phyloP scores from a whole-genome alignment of 225 moss, liverwort and hornwort species.

The Bryoerythrophyllum caledonicum region DNA sequence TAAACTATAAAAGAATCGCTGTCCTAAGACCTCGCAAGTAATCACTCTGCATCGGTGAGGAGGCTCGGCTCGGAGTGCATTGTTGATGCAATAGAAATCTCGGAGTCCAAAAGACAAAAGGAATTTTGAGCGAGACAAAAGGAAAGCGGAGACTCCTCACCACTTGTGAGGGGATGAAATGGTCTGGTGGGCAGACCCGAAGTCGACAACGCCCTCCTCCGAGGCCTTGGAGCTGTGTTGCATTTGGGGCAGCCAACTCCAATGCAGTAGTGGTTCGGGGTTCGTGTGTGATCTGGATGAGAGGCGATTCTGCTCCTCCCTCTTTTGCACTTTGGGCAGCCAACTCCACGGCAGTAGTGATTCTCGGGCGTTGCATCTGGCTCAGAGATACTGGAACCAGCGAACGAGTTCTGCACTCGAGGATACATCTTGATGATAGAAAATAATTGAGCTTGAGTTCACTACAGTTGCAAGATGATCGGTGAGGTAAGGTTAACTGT shows the following conservation, averaged over 20 bases:
- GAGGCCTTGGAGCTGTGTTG: not conserved
- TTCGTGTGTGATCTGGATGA: not conserved
- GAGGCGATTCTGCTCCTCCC: not conserved
- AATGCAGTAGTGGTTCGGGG: slow-evolving; percentile 8
- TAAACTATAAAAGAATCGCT: not conserved
- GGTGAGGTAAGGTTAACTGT: not conserved
- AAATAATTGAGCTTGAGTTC: not conserved
- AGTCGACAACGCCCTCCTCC: not conserved
- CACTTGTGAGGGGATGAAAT: no score
- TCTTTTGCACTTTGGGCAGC: not conserved
- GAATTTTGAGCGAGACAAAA: no score
- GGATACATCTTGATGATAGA: slow-evolving; percentile 1
- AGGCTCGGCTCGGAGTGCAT: not conserved
- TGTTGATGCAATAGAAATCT: not conserved
- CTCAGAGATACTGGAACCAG: not conserved
- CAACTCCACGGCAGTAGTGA: slow-evolving; percentile 12
- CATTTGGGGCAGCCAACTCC: slow-evolving; percentile 10
- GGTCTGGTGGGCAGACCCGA: not conserved
- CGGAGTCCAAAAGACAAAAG: not conserved
- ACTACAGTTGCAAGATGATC: not conserved
- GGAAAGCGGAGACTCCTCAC: not conserved
- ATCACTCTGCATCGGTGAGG: not conserved
- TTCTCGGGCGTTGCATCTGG: slow-evolving; percentile 3
- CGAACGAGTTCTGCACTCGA: not conserved
- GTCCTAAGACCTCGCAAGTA: not conserved